These are phyloP conservation scores for Phlyctochytrium bullatum DNA, from an alignment of 192 early-diverging fungal genomes.

Conservation along the genomic window DNA sequence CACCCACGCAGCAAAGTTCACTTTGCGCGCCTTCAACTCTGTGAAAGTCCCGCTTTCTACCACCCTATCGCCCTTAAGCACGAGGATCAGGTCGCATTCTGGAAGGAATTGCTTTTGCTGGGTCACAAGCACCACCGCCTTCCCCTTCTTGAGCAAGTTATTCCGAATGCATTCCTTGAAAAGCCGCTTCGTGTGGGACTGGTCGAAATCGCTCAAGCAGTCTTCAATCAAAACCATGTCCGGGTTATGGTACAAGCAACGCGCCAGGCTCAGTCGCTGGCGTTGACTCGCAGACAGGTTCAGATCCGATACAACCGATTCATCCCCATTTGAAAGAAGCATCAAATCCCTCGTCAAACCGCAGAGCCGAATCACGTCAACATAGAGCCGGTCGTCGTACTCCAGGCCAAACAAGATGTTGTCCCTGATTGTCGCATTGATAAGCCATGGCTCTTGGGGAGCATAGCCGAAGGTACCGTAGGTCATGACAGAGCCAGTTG, in stretches of 20 bases:
- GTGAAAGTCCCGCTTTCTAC: slow-evolving; percentile 59
- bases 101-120: slow-evolving; percentile 55
- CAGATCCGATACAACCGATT: slow-evolving; percentile 29
- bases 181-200: slow-evolving; percentile 35
- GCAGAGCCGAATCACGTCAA: slow-evolving; percentile 62
- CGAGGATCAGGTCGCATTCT: slow-evolving; percentile 63
- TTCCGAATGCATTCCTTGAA: slow-evolving; percentile 44
- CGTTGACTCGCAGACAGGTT: slow-evolving; percentile 40
- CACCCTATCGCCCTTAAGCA: slow-evolving; percentile 60
- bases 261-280: slow-evolving; percentile 41
- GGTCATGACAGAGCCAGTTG: slow-evolving; percentile 36
- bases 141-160: slow-evolving; percentile 38
- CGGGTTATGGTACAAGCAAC: slow-evolving; percentile 61
- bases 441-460: slow-evolving; percentile 69
- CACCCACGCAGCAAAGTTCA: slow-evolving; percentile 64
- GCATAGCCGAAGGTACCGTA: slow-evolving; percentile 56
- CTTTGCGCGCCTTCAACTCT: slow-evolving; percentile 61
- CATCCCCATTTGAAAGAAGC: slow-evolving; percentile 38
- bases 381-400: slow-evolving; percentile 58
- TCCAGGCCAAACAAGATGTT: slow-evolving; percentile 79
- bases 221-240: slow-evolving; percentile 76
- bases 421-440: slow-evolving; percentile 69
- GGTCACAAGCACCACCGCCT: slow-evolving; percentile 66
- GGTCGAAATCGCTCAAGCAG: slow-evolving; percentile 49
- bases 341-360: slow-evolving; percentile 67